A percentile compares a stretch with the other conserved stretches of the same genome.
Evolutionary conservation across 352 stramenopile genomes (phyloP).

Genomic region (Globisporangium paddicum): DNA sequence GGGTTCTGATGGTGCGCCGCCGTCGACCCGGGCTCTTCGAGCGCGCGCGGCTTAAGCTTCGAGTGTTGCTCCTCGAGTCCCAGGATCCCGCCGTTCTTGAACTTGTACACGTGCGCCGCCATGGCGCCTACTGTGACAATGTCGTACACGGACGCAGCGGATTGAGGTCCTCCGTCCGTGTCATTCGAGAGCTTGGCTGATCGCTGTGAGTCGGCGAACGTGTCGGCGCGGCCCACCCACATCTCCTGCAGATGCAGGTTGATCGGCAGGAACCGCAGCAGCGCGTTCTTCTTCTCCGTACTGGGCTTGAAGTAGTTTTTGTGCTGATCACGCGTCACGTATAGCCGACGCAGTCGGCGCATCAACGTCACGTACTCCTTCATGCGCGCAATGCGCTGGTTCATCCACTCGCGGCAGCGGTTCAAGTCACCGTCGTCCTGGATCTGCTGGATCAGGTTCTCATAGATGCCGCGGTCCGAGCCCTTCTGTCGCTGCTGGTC

Average conservation of each 20-base stretch:
- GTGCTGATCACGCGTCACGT: constrained; percentile 59
- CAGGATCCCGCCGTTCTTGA: constrained; percentile 82
- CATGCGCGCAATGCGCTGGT: constrained; percentile 49
- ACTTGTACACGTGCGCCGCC: constrained; percentile 86
- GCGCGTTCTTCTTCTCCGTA: constrained; percentile 81
- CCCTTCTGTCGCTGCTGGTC: constrained; percentile 75
- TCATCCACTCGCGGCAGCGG: constrained; percentile 83
- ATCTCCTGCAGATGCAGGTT: constrained; percentile 86
- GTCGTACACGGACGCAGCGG: constrained; percentile 52
- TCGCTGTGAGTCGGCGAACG: constrained; percentile 30
- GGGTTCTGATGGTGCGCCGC: constrained; percentile 56
- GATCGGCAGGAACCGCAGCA: constrained; percentile 77
- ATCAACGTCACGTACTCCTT: constrained; percentile 76
- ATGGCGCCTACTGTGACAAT: constrained; percentile 86
- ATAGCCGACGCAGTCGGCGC: constrained; percentile 53
- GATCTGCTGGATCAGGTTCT: constrained; percentile 88
- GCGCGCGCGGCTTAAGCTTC: constrained; percentile 65
- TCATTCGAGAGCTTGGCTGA: constrained; percentile 24
- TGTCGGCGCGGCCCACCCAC: constrained; percentile 67
- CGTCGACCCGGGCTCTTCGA: constrained; percentile 36
- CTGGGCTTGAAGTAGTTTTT: constrained; percentile 87
- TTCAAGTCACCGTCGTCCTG: constrained; percentile 82
- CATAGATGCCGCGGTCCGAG: constrained; percentile 78
- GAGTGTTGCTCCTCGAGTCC: constrained; percentile 63
- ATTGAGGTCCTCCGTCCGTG: constrained; percentile 8